A percentile compares a stretch with the other conserved stretches of the same genome.
These are phyloP conservation scores for Volvariella surrecta DNA, from an alignment of 1,284 basidiomycete species.

Conservation along the genomic window DNA sequence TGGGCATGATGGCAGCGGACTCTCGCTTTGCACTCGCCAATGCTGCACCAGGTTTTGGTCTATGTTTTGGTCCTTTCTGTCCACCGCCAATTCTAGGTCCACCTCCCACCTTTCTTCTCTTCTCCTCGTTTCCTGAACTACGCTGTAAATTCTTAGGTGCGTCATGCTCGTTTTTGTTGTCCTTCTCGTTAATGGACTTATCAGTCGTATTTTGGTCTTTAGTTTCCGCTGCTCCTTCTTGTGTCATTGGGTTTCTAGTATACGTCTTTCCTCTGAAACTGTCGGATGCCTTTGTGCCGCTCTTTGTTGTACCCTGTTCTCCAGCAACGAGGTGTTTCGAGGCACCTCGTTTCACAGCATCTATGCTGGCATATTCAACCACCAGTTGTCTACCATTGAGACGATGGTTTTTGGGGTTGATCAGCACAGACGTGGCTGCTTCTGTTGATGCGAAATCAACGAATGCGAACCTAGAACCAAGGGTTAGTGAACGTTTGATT, in stretches of 20 bases:
- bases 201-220: constrained; percentile 2
- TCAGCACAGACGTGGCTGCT: constrained; percentile 75
- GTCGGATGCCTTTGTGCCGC: not conserved
- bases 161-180: too few relatives aligned
- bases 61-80: constrained; percentile 21
- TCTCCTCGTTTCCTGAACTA: not conserved
- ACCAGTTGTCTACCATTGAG: constrained; percentile 80
- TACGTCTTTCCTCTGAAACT: constrained; percentile 11
- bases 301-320: not conserved
- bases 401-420: constrained; percentile 79
- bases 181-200: not conserved
- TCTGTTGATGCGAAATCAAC: constrained; percentile 81
- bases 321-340: constrained; percentile 20
- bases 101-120: too few relatives aligned
- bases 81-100: too few relatives aligned
- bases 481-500: not conserved
- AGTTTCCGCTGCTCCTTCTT: not conserved
- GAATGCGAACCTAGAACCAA: constrained; percentile 75
- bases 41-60: constrained; percentile 84
- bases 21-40: constrained; percentile 84
- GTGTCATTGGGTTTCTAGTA: constrained; percentile 6
- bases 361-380: constrained; percentile 83
- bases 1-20: constrained; percentile 75
- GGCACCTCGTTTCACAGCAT: constrained; percentile 72
- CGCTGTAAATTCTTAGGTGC: not conserved